Conservation (phyloP, 2,329 filamentous ascomycete species). For the Periconia sp. region DNA sequence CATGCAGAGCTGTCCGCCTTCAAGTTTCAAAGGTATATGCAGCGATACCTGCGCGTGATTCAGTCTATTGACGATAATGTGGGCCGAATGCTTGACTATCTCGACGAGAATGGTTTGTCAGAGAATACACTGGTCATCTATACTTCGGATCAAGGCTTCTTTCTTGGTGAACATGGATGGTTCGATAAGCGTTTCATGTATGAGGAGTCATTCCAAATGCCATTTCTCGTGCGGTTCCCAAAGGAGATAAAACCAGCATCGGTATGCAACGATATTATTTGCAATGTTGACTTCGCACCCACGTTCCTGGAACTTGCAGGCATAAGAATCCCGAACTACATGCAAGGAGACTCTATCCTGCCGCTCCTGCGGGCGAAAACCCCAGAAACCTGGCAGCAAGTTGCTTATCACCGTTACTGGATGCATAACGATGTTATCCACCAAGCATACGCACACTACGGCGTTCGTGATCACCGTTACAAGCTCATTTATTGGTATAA, state of each 20-base stretch:
- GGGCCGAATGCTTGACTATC: slow-evolving; percentile 52
- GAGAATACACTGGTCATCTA: slow-evolving; percentile 31
- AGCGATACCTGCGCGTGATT: slow-evolving; percentile 51
- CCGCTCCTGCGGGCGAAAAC: too few relatives aligned
- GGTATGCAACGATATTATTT: too few relatives aligned
- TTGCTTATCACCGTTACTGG: slow-evolving; percentile 60
- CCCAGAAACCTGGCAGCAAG: slow-evolving; percentile 21
- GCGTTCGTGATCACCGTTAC: slow-evolving; percentile 54
- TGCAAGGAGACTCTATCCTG: too few relatives aligned
- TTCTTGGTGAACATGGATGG: too few relatives aligned
- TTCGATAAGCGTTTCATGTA: too few relatives aligned
- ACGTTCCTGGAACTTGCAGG: too few relatives aligned
- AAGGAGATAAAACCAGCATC: too few relatives aligned
- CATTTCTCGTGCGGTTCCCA: too few relatives aligned
- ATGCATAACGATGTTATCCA: slow-evolving; percentile 58
- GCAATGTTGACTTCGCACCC: too few relatives aligned
- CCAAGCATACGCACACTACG: slow-evolving; percentile 56
- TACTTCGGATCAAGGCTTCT: too few relatives aligned
- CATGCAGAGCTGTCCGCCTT: slow-evolving; percentile 44
- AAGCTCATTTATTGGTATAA: slow-evolving; percentile 62
- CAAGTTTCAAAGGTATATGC: slow-evolving; percentile 58
- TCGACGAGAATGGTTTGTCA: slow-evolving; percentile 46
- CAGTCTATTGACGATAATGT: slow-evolving; percentile 57
- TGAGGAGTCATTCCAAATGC: too few relatives aligned
- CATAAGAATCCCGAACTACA: too few relatives aligned